These are phyloP conservation scores for Calendula officinalis DNA, from an alignment of 129 eudicot genomes.

Conservation along the genomic window DNA sequence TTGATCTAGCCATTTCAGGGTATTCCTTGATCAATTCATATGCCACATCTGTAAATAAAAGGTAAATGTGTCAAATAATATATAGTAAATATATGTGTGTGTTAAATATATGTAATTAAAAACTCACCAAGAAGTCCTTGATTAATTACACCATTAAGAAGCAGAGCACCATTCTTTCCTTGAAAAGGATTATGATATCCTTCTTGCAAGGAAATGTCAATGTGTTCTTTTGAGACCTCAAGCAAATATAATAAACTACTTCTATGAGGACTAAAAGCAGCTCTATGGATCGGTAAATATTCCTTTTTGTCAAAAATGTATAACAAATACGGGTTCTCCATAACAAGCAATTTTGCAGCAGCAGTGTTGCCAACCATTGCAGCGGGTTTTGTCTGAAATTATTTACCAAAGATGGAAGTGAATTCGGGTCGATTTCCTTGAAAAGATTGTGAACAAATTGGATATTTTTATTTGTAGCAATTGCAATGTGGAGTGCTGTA, in stretches of 20 bases:
- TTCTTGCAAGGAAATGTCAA: not conserved
- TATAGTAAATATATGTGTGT: no score
- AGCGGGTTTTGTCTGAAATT: slow-evolving; percentile 7
- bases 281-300: slow-evolving; percentile 13
- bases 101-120: not conserved
- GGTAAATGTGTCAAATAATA: not conserved
- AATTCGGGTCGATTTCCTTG: not conserved
- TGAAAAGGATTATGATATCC: slow-evolving; percentile 26
- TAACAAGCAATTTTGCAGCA: slow-evolving; percentile 33
- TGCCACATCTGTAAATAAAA: slow-evolving; percentile 21
- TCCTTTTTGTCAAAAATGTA: not conserved
- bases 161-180: slow-evolving; percentile 11
- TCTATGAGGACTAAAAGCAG: slow-evolving; percentile 16
- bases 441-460: slow-evolving; percentile 15
- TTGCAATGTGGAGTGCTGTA: not conserved
- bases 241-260: slow-evolving; percentile 9
- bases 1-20: slow-evolving; percentile 17
- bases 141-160: slow-evolving; percentile 3
- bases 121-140: slow-evolving; percentile 16
- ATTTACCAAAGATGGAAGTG: slow-evolving; percentile 5
- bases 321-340: slow-evolving; percentile 20
- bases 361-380: slow-evolving; percentile 25
- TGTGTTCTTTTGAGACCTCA: slow-evolving; percentile 5
- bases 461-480: not conserved
- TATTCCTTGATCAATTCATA: slow-evolving; percentile 12